A percentile compares a stretch with the other conserved stretches of the same genome.
phyloP scores from a whole-genome alignment of 1,284 basidiomycete genomes.

The Papiliotrema laurentii region DNA sequence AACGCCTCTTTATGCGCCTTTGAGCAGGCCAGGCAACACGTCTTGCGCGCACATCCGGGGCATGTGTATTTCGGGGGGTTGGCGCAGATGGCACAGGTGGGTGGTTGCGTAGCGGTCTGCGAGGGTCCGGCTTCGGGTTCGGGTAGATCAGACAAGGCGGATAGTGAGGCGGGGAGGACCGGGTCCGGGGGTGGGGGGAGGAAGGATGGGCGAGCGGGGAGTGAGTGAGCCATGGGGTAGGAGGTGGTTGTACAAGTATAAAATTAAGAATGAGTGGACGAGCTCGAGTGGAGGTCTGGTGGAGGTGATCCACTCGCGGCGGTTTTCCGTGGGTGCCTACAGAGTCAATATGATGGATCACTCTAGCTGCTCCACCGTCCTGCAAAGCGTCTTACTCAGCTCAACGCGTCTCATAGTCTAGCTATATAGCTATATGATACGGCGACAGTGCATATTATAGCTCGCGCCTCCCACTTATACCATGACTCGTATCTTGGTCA shows the following conservation, averaged over 20 bases:
- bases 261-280: not conserved
- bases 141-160: not conserved
- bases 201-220: not conserved
- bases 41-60: constrained; percentile 64
- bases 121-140: not conserved
- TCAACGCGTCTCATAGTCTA: too few species aligned
- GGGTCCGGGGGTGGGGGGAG: not conserved
- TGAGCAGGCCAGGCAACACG: constrained; percentile 71
- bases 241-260: not conserved
- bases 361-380: too few species aligned
- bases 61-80: constrained; percentile 66
- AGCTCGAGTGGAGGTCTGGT: too few species aligned
- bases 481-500: constrained; percentile 21
- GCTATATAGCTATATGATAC: too few species aligned
- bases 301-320: too few species aligned
- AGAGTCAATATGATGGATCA: too few species aligned
- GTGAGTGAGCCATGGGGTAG: not conserved
- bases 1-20: constrained; percentile 61
- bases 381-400: too few species aligned
- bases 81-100: constrained; percentile 22
- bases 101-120: not conserved
- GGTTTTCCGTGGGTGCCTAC: too few species aligned
- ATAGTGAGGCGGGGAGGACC: not conserved
- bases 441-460: too few species aligned
- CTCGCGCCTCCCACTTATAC: constrained; percentile 2